Evolutionary conservation across 1,139 yeast species (phyloP).

Genomic region (Candida sp.): DNA sequence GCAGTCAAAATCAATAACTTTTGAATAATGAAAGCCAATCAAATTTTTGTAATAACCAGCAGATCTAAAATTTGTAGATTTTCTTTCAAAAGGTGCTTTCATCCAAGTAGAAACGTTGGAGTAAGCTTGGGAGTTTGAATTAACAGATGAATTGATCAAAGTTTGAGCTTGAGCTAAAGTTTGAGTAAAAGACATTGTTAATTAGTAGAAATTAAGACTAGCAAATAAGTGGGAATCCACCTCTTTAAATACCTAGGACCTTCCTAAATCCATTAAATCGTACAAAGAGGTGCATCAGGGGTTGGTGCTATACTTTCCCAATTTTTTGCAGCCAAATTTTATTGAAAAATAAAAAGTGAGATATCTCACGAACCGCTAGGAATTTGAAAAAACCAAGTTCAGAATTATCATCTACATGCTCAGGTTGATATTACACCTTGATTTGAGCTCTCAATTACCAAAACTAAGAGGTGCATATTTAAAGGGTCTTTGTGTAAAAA

Average conservation of each 20-base stretch:
- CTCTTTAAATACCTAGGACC: neutral
- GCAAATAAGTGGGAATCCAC: neutral
- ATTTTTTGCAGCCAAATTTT: neutral
- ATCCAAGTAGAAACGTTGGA: neutral
- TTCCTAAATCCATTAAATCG: neutral
- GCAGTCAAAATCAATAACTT: neutral
- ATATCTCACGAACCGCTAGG: neutral
- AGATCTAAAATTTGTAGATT: neutral
- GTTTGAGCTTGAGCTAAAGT: neutral
- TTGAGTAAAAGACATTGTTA: neutral
- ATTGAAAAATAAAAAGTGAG: too few species aligned
- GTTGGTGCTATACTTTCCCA: neutral
- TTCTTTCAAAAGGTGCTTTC: neutral
- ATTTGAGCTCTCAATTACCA: too few species aligned
- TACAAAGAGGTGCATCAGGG: neutral
- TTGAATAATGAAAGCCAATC: neutral
- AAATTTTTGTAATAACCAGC: neutral
- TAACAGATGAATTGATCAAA: neutral
- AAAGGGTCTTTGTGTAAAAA: too few species aligned
- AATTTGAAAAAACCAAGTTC: neutral
- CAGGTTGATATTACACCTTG: neutral
- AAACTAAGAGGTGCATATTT: too few species aligned
- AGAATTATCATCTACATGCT: neutral
- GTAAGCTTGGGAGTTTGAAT: neutral
- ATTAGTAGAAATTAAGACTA: neutral